Base-by-base conservation (phyloP, 176 grass and related monocot genomes). In the Carex parvula region DNA sequence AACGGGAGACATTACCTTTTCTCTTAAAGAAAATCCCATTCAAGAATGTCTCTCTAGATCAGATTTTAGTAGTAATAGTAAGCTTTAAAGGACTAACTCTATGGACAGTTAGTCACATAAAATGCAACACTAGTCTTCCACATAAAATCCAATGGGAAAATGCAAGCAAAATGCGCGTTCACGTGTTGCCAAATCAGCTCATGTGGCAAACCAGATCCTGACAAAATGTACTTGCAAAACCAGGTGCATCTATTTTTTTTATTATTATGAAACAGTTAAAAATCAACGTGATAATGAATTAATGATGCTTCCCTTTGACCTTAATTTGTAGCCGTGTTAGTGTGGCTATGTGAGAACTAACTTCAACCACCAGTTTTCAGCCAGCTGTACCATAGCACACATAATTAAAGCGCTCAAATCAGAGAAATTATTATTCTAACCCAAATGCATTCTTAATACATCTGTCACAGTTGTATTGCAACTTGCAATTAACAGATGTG, bases 151-250 rank as follows among this genome's bases (percentile, higher is more conserved):
- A 72, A 4, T n/a, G 39, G 8, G 13, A 53, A 66, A 32, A 20
- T 61, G 1, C 6, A 48, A 6, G 35, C 11, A 30, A 50, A 24
- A 16, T 15, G 22, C 46, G 79, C 21, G 55, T 46, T 44, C 15
- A 63, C 41, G 78, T 81, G 79, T 82, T 68, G 80, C 41, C 39
- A 53, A 67, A 30, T 83, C 62, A 83, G 18, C 26, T 83, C 80
- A 67, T 41, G 80, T 82, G 80, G 35, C 42, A 57, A 44, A 60
- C n/a, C 14, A 53, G 13, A 82, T 66, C 21, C 35, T 39, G 80
- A 21, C n/a, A 44, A 42, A 24, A 48, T 64, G 33, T 37, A 30
- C 21, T 29, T 22, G 5, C 35, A 82, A 65, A 64, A 67, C 17
- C 10, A 50, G 41, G 2, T 71, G n/a, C 67, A 37, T 71, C 29